phyloP scores from a whole-genome alignment of 1,139 yeast species.

The Hansenula anomala region DNA sequence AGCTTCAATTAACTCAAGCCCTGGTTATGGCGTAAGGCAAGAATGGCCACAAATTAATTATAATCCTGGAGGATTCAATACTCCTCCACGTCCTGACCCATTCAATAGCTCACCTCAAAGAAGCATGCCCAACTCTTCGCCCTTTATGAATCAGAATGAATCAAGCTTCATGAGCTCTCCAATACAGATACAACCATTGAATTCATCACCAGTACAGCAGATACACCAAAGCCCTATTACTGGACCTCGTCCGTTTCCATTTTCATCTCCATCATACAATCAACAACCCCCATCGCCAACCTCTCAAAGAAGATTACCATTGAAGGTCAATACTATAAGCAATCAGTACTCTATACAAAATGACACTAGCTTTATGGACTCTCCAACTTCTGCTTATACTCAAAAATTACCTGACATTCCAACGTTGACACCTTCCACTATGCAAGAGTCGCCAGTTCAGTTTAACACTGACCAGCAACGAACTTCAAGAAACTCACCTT shows the following conservation, averaged over 20 bases:
- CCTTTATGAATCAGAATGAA: background rate
- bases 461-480: slow-evolving; percentile 2
- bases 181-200: background rate
- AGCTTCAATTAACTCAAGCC: slow-evolving; percentile 1
- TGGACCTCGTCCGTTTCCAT: slow-evolving; percentile 11
- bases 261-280: slow-evolving; percentile 4
- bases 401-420: slow-evolving; percentile 19
- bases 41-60: background rate
- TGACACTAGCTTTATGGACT: slow-evolving; percentile 6
- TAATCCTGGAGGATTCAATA: background rate
- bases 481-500: slow-evolving; percentile 11
- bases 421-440: slow-evolving; percentile 8
- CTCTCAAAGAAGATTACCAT: slow-evolving; percentile 6
- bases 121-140: background rate
- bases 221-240: background rate
- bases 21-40: background rate
- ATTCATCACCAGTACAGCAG: background rate
- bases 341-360: background rate
- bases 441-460: background rate
- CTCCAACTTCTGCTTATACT: background rate
- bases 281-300: background rate
- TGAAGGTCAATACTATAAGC: slow-evolving; percentile 5
- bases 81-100: background rate
- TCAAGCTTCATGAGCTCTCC: background rate
- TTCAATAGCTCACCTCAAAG: background rate